phyloP scores from a whole-genome alignment of 768 basidiomycete genomes.

The Flagelloscypha sp. region DNA sequence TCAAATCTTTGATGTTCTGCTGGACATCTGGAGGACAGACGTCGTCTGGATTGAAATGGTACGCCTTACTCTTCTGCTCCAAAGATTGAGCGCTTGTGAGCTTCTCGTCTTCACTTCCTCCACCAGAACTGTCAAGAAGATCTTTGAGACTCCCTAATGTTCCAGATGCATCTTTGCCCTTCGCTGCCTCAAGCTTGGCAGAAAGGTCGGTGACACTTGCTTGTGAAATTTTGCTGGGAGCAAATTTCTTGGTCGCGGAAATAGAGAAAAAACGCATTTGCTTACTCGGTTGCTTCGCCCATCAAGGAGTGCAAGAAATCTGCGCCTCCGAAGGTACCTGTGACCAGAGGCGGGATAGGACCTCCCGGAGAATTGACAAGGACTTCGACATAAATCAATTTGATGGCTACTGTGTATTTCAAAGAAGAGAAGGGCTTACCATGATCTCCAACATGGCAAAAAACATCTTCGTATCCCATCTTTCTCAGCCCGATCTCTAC shows the following conservation, averaged over 20 bases:
- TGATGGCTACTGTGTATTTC: constrained; percentile 25
- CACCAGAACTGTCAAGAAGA: constrained; percentile 40
- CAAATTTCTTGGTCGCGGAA: background rate
- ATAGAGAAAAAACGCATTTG: constrained; percentile 2
- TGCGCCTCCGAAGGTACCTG: constrained; percentile 63
- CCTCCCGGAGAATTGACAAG: constrained; percentile 46
- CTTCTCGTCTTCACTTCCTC: constrained; percentile 41
- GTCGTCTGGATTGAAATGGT: constrained; percentile 53
- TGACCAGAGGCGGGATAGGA: constrained; percentile 55
- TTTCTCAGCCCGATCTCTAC: constrained; percentile 66
- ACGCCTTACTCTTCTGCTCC: constrained; percentile 46
- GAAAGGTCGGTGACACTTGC: constrained; percentile 53
- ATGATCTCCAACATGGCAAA: constrained; percentile 71
- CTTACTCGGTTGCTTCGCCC: constrained; percentile 58
- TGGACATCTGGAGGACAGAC: constrained; percentile 60
- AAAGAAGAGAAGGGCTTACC: no score
- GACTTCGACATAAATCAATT: constrained; percentile 10
- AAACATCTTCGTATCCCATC: constrained; percentile 63
- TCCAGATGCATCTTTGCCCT: constrained; percentile 23
- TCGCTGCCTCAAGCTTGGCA: constrained; percentile 36
- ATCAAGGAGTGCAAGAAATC: constrained; percentile 68
- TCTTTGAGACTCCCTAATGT: constrained; percentile 30
- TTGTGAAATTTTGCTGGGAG: constrained; percentile 51
- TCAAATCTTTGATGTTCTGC: constrained; percentile 41
- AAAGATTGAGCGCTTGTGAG: constrained; percentile 49